These are phyloP conservation scores for Phytophthora podocarpi DNA, from an alignment of 352 stramenopile genomes.

Conservation along the genomic window DNA sequence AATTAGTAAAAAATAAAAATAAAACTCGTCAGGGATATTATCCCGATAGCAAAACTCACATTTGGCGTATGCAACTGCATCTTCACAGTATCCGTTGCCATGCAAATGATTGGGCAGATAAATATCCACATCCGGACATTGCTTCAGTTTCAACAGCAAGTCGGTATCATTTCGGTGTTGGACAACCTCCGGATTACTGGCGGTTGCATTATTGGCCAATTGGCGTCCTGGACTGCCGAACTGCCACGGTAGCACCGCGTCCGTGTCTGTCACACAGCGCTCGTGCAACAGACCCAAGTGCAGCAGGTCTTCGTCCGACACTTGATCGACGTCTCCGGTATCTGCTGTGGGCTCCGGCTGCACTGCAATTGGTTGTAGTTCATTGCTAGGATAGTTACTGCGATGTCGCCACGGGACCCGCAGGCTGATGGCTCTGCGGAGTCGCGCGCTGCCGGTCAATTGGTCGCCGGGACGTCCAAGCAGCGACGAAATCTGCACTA, in stretches of 20 bases:
- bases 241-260: conserved; percentile 32
- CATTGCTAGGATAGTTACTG: too few species aligned
- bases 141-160: conserved; percentile 34
- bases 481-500: conserved; percentile 24
- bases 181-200: conserved; percentile 24
- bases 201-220: conserved; percentile 15
- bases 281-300: conserved; percentile 45
- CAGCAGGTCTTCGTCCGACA: conserved; percentile 25
- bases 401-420: conserved; percentile 15
- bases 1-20: too few species aligned
- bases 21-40: too few species aligned
- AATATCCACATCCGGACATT: conserved; percentile 58
- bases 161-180: conserved; percentile 25
- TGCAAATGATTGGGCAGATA: conserved; percentile 45
- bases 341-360: conserved; percentile 1
- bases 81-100: conserved; percentile 61
- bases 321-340: conserved; percentile 13
- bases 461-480: conserved; percentile 17
- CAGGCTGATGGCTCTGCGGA: conserved; percentile 15
- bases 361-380: neutral
- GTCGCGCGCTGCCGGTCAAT: conserved; percentile 3
- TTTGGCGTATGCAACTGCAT: conserved; percentile 51
- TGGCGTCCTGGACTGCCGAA: conserved; percentile 35
- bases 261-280: conserved; percentile 22
- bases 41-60: too few species aligned